These are phyloP conservation scores for Pedinophyceae sp. DNA, from an alignment of 139 green algal species.

Conservation along the genomic window DNA sequence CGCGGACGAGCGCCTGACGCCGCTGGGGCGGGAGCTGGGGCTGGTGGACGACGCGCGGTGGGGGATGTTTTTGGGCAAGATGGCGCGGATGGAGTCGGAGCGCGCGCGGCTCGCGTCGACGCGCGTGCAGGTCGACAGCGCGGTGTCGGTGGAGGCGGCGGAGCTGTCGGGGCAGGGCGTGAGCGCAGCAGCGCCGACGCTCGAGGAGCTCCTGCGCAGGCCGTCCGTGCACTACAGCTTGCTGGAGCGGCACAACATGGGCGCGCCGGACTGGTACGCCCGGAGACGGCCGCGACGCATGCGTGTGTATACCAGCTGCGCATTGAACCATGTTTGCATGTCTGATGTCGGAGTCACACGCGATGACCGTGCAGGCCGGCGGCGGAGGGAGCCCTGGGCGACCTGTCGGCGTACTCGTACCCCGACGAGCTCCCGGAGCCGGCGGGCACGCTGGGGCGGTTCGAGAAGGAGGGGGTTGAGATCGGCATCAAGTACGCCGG, in stretches of 20 bases:
- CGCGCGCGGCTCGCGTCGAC: constrained; percentile 35
- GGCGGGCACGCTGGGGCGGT: no score
- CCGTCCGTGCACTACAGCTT: constrained; percentile 75
- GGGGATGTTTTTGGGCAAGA: constrained; percentile 41
- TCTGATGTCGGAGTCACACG: no score
- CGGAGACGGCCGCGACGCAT: neutral
- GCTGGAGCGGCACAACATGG: constrained; percentile 38
- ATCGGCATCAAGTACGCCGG: constrained; percentile 94
- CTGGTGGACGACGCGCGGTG: constrained; percentile 69
- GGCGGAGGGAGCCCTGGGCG: no score
- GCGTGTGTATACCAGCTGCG: constrained; percentile 1
- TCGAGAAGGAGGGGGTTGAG: constrained; percentile 77
- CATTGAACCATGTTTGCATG: no score
- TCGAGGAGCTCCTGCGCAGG: constrained; percentile 72
- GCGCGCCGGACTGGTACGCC: neutral
- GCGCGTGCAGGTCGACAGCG: constrained; percentile 22
- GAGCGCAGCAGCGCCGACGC: constrained; percentile 14
- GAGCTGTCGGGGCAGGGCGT: constrained; percentile 40
- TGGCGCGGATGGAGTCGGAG: constrained; percentile 52
- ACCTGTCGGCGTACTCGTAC: no score
- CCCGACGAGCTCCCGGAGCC: no score
- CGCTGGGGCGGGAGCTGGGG: constrained; percentile 63
- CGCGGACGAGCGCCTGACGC: constrained; percentile 79
- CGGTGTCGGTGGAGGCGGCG: constrained; percentile 25
- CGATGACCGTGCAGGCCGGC: no score